Evolutionary conservation across 345 rosid species (phyloP).

Genomic region (Syzygium aromaticum): DNA sequence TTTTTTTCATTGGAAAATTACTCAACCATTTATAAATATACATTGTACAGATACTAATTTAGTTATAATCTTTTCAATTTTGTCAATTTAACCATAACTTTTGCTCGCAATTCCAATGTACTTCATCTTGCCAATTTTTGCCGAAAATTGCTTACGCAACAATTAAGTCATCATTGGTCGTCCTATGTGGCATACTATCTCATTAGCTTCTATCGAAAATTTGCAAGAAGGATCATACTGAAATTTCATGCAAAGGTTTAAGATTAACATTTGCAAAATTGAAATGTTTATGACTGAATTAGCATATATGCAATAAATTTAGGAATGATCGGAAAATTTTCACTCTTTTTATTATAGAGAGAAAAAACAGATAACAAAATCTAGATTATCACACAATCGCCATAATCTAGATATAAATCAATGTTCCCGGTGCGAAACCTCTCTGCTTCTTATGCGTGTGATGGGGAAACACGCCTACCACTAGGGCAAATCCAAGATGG

Average conservation of each 20-base stretch:
- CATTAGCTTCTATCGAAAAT: background rate
- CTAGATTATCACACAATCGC: background rate
- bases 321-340: background rate
- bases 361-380: background rate
- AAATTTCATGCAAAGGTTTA: background rate
- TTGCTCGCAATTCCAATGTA: too few species aligned
- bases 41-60: background rate
- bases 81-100: background rate
- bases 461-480: background rate
- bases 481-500: background rate
- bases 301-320: fast-evolving
- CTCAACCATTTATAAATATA: background rate
- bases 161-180: too few species aligned
- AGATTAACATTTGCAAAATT: background rate
- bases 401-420: background rate
- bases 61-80: too few species aligned
- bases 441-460: background rate
- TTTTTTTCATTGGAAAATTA: background rate
- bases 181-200: too few species aligned
- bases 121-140: too few species aligned
- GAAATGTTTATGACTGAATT: background rate
- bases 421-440: background rate
- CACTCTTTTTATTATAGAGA: background rate
- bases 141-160: too few species aligned
- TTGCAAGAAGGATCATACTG: background rate